Base-by-base conservation (phyloP, 768 basidiomycete species). In the Mycena amicta region DNA sequence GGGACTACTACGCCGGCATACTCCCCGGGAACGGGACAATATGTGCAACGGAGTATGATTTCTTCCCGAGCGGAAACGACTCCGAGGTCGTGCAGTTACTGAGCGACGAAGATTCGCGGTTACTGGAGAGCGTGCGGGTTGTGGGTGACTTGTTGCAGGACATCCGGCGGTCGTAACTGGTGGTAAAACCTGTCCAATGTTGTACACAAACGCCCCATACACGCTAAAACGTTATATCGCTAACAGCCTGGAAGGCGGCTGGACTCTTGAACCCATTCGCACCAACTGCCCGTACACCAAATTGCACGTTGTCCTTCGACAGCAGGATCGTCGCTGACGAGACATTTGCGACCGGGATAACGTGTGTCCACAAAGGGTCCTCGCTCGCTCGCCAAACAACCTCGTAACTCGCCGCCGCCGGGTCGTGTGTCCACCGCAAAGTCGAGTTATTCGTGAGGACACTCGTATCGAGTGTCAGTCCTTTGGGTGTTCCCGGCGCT, bases 391-490 rank as follows among this genome's bases (percentile, higher is more conserved):
- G 70, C 80, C 81, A 84, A 6, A 83, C 73, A 31, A 83, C 70
- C 68, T 83, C 82, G 63, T 83, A 84, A 3, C 78, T 75, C 5
- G 74, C 79, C 55, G 76, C 77, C 18, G 70, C 73, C 3, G 72
- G 60, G 60, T 80, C 82, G 13, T 66, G 54, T 12, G 68, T 75
- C 83, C 83, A 84, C 13, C 55, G 67, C 27, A 84, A 68, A 28
- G 82, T 83, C 29, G 82, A 83, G 59, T 83, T 84, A 70, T 84
- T 84, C 37, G 79, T 80, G 59, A 83, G 67, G 30, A 75, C 71
- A n/a, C 70, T 71, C 28, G 80, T 78, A 64, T 81, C 79, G 45
- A 83, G 68, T 37, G 71, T 68, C 5, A 80, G 77, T 55, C 77
- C 76, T 68, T 76, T 79, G 11, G 82, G 82, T 16, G 81, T 83